These are phyloP conservation scores for Fusarium pseudonygamai DNA, from an alignment of 2,329 filamentous ascomycete species.

Conservation along the genomic window DNA sequence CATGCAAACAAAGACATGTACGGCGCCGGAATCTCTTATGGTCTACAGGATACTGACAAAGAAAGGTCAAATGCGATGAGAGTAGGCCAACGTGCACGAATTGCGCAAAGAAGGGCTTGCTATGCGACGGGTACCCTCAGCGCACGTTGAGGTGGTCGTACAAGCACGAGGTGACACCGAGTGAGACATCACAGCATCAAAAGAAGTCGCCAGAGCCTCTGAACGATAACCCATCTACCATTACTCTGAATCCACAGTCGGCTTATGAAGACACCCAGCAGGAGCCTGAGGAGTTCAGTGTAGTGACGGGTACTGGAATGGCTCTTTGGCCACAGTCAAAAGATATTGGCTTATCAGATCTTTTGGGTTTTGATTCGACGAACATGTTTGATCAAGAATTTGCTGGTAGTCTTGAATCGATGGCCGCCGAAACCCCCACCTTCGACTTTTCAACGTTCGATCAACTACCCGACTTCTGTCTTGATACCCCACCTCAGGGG, in stretches of 20 bases:
- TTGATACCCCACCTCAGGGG: rapidly evolving
- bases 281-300: neutral
- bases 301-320: rapidly evolving
- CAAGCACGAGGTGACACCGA: neutral
- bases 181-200: rapidly evolving
- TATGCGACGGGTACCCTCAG: neutral
- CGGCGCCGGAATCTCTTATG: rapidly evolving
- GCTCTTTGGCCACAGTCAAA: neutral
- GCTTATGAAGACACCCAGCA: rapidly evolving
- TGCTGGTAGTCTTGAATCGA: neutral
- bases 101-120: neutral
- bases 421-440: rapidly evolving
- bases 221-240: rapidly evolving
- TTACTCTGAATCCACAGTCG: rapidly evolving
- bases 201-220: rapidly evolving
- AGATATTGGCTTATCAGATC: neutral
- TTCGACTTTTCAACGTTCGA: neutral
- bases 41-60: rapidly evolving
- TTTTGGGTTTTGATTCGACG: neutral
- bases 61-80: neutral
- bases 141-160: neutral
- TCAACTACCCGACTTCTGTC: neutral
- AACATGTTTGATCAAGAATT: neutral
- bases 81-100: neutral
- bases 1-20: neutral